Evolutionary conservation across 2,329 filamentous ascomycete genomes (phyloP).

Genomic region (Acrocalymma vagum): DNA sequence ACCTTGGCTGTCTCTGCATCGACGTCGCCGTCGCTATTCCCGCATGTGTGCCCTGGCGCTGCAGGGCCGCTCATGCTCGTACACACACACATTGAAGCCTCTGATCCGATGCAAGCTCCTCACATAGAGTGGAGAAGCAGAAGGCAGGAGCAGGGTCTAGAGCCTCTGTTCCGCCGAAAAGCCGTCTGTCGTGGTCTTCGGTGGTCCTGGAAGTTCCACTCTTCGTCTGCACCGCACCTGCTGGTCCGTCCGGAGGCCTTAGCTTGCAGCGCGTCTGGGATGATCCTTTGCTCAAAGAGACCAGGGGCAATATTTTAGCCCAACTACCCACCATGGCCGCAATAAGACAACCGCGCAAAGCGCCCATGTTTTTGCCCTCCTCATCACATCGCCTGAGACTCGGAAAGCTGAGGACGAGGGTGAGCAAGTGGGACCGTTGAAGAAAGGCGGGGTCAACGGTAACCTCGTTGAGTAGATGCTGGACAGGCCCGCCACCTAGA

Average conservation of each 20-base stretch:
- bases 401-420: constrained; percentile 16
- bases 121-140: constrained; percentile 14
- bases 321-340: constrained; percentile 8
- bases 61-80: no score
- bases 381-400: constrained; percentile 12
- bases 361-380: constrained; percentile 34
- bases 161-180: constrained; percentile 5
- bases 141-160: constrained; percentile 16
- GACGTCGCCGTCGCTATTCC: no score
- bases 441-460: constrained; percentile 26
- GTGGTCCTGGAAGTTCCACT: constrained; percentile 26
- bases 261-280: constrained; percentile 19
- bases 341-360: constrained; percentile 39
- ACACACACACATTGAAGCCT: no score
- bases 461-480: constrained; percentile 14
- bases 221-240: constrained; percentile 24
- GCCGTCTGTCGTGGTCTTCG: no score
- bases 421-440: constrained; percentile 26
- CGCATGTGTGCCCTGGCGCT: no score
- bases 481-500: no score
- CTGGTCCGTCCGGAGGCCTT: constrained; percentile 22
- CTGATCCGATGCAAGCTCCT: constrained; percentile 9
- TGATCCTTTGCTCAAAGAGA: constrained; percentile 18
- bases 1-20: no score
- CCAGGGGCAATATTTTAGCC: constrained; percentile 10